Evolutionary conservation across 1,139 yeast species (phyloP), one percentile per base, ranked within the genome.

Genomic region (Yamadazyma taylorii): DNA sequence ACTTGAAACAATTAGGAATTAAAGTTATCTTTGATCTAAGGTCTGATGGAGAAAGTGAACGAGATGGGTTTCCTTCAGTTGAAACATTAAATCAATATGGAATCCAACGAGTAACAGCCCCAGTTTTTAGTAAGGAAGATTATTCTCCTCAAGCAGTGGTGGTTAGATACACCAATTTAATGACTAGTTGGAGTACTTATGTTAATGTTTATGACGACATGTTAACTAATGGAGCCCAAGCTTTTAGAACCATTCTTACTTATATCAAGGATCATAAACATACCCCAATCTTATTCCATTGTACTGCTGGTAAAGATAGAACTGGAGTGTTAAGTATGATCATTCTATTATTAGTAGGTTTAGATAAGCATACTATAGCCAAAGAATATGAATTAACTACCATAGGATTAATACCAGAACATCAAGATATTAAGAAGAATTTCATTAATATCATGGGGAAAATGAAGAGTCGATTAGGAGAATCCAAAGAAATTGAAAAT

Each of bases 251-350:
- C 2, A 67, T 84, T 23, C 78, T 83, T 47, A 59, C 62, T 34
- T 75, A 65, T 49, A 65, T 87, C 30, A 65, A 80, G 32, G 85
- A 82, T 44, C 66, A 66, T 12, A 31, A 35, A 12, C 52, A 54
- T 28, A 45, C 44, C 17, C 77, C 79, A 2, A 64, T 85, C 43
- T 61, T 84, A 5, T 78, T 81, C 55, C 94, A 85, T 54, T 87
- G 95, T 58, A 79, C 90, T 2, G 94, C 94, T 1, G 96, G 96
- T 2, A 87, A 86, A 55, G 96, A 88, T 55, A 72, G 95, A 34
- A 87, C 96, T 0, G 96, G 96, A 0, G 68, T 86, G 11, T 57
- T 85, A 45, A 75, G 81, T 3, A 85, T 87, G 79, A 59, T 87
- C 38, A 63, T 86, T 3, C 64, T 87, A 32, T 60, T 79, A 19